Percentiles rank a stretch among this genome's conserved stretches.
Conservation (phyloP, 208 protist species). For the Vickermania spadyakhi region DNA sequence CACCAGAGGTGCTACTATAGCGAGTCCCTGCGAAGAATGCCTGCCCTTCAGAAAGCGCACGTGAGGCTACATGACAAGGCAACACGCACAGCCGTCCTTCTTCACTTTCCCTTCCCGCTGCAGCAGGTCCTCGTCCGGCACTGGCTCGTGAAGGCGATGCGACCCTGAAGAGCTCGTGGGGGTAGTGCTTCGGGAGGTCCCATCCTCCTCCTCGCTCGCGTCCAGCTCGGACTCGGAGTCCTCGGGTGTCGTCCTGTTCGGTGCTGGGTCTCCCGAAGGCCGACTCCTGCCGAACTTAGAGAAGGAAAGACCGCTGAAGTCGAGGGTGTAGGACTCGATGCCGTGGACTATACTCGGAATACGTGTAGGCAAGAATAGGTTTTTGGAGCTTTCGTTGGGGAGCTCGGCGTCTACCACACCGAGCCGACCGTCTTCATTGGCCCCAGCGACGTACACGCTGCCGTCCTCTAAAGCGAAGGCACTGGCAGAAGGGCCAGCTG, state of each 20-base stretch:
- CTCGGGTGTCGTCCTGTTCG: no score
- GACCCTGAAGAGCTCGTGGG: background rate
- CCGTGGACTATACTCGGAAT: constrained; percentile 37
- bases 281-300: background rate
- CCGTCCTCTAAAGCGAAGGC: constrained; percentile 82
- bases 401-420: constrained; percentile 19
- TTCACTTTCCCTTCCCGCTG: background rate
- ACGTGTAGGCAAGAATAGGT: constrained; percentile 38
- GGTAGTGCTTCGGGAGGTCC: background rate
- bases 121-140: background rate
- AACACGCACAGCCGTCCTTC: background rate
- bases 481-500: constrained; percentile 63
- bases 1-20: no score
- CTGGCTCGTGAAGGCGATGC: background rate
- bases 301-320: constrained; percentile 58
- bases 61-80: background rate
- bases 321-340: constrained; percentile 77
- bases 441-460: constrained; percentile 59
- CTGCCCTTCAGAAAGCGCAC: no score
- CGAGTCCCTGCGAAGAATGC: no score
- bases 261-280: no score
- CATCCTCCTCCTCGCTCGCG: background rate
- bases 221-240: background rate
- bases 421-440: constrained; percentile 79
- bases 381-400: constrained; percentile 18